A percentile compares a stretch with the other conserved stretches of the same genome.
Evolutionary conservation across 768 basidiomycete genomes (phyloP).

Genomic region (Pleurotus eryngii): DNA sequence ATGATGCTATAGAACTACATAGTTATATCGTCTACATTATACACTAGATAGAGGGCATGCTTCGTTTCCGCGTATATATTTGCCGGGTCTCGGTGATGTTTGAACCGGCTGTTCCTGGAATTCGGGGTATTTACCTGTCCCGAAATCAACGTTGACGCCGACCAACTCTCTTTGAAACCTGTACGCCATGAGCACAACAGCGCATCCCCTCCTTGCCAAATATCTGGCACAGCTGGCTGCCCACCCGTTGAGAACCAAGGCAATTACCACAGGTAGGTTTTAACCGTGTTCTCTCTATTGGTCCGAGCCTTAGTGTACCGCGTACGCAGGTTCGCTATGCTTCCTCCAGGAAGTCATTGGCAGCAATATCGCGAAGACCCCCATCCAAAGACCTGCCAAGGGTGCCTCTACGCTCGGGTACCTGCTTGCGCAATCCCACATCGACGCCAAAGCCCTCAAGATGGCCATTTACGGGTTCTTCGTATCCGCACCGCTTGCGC

Average conservation of each 20-base stretch:
- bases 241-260: constrained; percentile 79
- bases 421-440: constrained; percentile 50
- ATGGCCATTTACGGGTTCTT: constrained; percentile 84
- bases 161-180: constrained; percentile 11
- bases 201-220: constrained; percentile 53
- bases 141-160: too few relatives aligned
- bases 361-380: constrained; percentile 63
- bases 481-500: constrained; percentile 79
- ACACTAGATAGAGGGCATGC: constrained; percentile 3
- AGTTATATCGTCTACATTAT: not conserved
- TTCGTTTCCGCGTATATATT: not conserved
- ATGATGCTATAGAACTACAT: constrained; percentile 5
- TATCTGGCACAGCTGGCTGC: constrained; percentile 67
- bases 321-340: constrained; percentile 42
- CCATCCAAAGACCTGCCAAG: constrained; percentile 45
- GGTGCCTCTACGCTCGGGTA: constrained; percentile 52
- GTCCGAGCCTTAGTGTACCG: not conserved
- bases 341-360: constrained; percentile 82
- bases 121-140: not conserved
- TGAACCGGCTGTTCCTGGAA: constrained; percentile 3
- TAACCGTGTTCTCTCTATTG: not conserved
- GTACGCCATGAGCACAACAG: constrained; percentile 36
- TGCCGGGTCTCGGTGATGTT: not conserved
- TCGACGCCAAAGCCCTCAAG: constrained; percentile 72
- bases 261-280: constrained; percentile 54